Conservation (phyloP, 768 basidiomycete genomes). For the Tephrocybe sp. region DNA sequence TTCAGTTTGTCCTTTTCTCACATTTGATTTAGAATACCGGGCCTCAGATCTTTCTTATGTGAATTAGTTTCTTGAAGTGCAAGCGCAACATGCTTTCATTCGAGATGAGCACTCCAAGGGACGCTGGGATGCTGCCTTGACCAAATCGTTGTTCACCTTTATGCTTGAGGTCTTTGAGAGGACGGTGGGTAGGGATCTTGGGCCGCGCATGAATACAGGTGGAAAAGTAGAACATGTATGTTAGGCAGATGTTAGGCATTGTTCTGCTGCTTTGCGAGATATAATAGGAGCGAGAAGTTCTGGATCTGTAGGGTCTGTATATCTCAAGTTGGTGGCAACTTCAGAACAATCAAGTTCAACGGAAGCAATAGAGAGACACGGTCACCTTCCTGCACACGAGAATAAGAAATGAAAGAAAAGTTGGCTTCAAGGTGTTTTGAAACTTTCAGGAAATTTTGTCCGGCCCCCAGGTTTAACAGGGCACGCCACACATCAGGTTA, state of each 20-base stretch:
- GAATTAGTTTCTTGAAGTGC: slow-evolving; percentile 85
- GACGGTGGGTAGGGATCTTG: slow-evolving; percentile 82
- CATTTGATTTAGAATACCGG: background rate
- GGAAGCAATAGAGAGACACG: too few relatives aligned
- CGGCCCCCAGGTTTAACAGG: background rate
- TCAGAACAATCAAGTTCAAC: too few relatives aligned
- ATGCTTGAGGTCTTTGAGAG: slow-evolving; percentile 95
- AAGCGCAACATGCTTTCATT: slow-evolving; percentile 96
- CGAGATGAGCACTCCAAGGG: slow-evolving; percentile 91
- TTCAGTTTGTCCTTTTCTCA: slow-evolving; percentile 49
- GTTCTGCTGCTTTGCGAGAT: background rate
- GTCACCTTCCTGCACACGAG: too few relatives aligned
- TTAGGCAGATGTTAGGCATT: too few relatives aligned
- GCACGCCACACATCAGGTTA: background rate
- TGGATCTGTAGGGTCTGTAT: too few relatives aligned
- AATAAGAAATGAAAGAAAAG: too few relatives aligned
- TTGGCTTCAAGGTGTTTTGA: too few relatives aligned
- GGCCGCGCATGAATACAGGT: slow-evolving; percentile 49
- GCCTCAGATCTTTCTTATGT: background rate
- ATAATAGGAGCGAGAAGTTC: too few relatives aligned
- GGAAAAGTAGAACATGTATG: slow-evolving; percentile 78
- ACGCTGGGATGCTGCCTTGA: slow-evolving; percentile 93
- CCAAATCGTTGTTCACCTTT: slow-evolving; percentile 71
- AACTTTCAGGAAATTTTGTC: too few relatives aligned
- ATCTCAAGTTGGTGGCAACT: too few relatives aligned